These are phyloP conservation scores for Cryphonectria carpinicola DNA, from an alignment of 2,329 filamentous ascomycete species.

Conservation along the genomic window DNA sequence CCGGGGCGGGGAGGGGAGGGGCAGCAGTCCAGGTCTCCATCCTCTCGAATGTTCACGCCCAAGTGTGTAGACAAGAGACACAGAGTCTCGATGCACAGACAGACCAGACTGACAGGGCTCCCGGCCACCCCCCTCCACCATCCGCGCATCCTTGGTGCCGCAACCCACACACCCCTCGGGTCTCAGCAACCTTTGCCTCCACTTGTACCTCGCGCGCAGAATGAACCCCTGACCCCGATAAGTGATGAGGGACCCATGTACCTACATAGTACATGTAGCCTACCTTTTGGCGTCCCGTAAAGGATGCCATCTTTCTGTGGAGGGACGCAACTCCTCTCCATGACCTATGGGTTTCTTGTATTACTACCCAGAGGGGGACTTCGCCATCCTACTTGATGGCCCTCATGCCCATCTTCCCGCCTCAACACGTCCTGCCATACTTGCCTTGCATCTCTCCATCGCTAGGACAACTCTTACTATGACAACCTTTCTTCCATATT, in stretches of 20 bases:
- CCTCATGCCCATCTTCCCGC: constrained; percentile 28
- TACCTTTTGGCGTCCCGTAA: constrained; percentile 19
- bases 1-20: not conserved
- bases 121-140: constrained; percentile 23
- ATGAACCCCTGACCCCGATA: constrained; percentile 27
- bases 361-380: constrained; percentile 18
- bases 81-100: constrained; percentile 9
- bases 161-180: constrained; percentile 30
- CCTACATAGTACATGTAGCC: constrained; percentile 26
- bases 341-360: constrained; percentile 11
- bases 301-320: constrained; percentile 19
- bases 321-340: constrained; percentile 15
- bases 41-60: constrained; percentile 21
- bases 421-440: constrained; percentile 39
- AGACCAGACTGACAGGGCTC: constrained; percentile 3
- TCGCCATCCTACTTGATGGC: constrained; percentile 25
- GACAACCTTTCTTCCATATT: constrained; percentile 46
- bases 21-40: constrained; percentile 8
- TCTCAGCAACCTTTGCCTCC: constrained; percentile 28
- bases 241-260: constrained; percentile 26
- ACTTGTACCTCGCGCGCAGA: constrained; percentile 19
- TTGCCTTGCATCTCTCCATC: constrained; percentile 41
- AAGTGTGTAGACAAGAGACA: constrained; percentile 16
- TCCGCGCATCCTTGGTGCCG: constrained; percentile 25
- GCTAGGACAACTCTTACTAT: constrained; percentile 19